These are phyloP conservation scores for Blastobotrys arbuscula DNA, from an alignment of 1,139 yeast genomes.

Conservation along the genomic window DNA sequence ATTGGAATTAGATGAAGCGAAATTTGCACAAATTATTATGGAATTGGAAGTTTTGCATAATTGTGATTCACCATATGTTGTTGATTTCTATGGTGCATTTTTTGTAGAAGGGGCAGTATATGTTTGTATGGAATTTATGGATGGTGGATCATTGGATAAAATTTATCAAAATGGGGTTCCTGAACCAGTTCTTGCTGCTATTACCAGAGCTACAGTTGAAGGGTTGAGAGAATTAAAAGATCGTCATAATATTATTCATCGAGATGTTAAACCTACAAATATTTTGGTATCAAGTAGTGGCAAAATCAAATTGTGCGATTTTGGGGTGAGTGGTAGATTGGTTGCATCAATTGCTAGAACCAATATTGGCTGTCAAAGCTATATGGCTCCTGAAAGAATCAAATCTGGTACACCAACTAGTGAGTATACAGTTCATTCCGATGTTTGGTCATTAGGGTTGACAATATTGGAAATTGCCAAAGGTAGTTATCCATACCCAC, in stretches of 20 bases:
- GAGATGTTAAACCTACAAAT: slow-evolving; percentile 97
- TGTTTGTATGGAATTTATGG: slow-evolving; percentile 98
- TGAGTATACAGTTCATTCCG: slow-evolving; percentile 90
- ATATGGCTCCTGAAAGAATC: slow-evolving; percentile 98
- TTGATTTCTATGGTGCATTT: slow-evolving; percentile 94
- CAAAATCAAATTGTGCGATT: slow-evolving; percentile 87
- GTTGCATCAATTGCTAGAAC: slow-evolving; percentile 96
- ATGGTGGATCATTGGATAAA: slow-evolving; percentile 91
- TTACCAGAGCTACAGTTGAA: slow-evolving; percentile 72
- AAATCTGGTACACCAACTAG: slow-evolving; percentile 47
- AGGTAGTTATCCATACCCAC: slow-evolving; percentile 92
- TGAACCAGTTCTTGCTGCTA: slow-evolving; percentile 75
- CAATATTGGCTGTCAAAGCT: slow-evolving; percentile 95
- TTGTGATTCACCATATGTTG: slow-evolving; percentile 84
- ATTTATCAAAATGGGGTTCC: slow-evolving; percentile 75
- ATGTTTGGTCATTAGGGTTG: slow-evolving; percentile 92
- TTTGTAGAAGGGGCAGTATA: slow-evolving; percentile 97
- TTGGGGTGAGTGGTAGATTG: slow-evolving; percentile 92
- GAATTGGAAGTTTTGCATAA: slow-evolving; percentile 90
- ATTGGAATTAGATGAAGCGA: slow-evolving; percentile 82
- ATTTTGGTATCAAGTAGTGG: slow-evolving; percentile 75
- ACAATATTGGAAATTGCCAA: slow-evolving; percentile 83
- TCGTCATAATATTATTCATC: slow-evolving; percentile 84
- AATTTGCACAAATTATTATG: slow-evolving; percentile 90
- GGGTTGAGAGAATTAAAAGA: slow-evolving; percentile 86